Evolutionary conservation across 208 protist genomes (phyloP).

Genomic region (Acanthamoeba culbertsoni): DNA sequence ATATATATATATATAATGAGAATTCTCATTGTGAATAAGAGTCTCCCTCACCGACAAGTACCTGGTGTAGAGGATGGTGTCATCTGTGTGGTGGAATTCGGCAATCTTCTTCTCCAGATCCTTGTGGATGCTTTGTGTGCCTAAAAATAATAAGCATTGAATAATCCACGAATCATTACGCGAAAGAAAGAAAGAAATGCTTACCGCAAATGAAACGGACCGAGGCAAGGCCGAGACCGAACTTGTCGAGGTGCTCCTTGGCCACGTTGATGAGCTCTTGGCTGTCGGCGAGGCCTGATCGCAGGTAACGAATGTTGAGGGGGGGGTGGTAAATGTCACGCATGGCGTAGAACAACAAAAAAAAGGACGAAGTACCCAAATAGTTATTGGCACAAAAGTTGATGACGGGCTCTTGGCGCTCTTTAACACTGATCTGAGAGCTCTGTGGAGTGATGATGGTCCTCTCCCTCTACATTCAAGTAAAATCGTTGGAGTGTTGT

Average conservation of each 20-base stretch:
- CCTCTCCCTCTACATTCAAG: slow-evolving; percentile 82
- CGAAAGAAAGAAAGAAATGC: too few species aligned
- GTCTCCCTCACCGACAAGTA: not conserved
- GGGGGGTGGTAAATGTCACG: too few species aligned
- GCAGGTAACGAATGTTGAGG: not conserved
- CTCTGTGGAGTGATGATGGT: slow-evolving; percentile 84
- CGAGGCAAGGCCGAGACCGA: slow-evolving; percentile 85
- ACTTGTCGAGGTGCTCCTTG: slow-evolving; percentile 82
- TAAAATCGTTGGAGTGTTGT: too few species aligned
- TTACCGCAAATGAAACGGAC: slow-evolving; percentile 90
- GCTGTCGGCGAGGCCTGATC: slow-evolving; percentile 66
- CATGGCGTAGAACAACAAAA: not conserved
- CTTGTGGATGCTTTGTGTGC: slow-evolving; percentile 86
- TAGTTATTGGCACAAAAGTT: slow-evolving; percentile 94
- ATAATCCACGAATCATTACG: slow-evolving; percentile 67
- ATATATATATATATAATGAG: too few species aligned
- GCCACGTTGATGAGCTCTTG: slow-evolving; percentile 83
- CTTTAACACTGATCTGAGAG: slow-evolving; percentile 77
- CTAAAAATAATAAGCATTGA: not conserved
- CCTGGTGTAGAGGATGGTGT: slow-evolving; percentile 87
- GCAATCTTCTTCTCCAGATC: slow-evolving; percentile 84
- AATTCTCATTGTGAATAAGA: too few species aligned
- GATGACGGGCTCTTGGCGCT: slow-evolving; percentile 72
- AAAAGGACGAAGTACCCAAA: slow-evolving; percentile 75
- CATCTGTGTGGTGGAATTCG: slow-evolving; percentile 84